Percentiles rank a stretch among this genome's conserved stretches.
phyloP scores from a whole-genome alignment of 2,329 filamentous ascomycete genomes.

The Fusarium mexicanum region DNA sequence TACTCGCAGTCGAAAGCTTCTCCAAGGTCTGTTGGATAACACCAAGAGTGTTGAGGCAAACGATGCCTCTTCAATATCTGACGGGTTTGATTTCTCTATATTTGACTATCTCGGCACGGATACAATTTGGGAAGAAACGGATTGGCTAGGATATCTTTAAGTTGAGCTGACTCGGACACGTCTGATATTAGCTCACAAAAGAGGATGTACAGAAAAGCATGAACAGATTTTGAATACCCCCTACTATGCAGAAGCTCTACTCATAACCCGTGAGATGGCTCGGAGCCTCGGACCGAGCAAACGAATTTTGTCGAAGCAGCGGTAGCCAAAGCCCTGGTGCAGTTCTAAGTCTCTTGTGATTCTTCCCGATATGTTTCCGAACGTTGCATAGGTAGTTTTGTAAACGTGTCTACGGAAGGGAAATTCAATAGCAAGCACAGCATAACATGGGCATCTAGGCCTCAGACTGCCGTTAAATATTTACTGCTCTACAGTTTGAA shows the following conservation, averaged over 20 bases:
- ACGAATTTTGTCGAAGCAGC: fast-evolving
- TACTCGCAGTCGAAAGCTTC: not conserved
- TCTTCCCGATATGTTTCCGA: fast-evolving
- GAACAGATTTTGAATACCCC: too few species aligned
- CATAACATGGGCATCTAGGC: not conserved
- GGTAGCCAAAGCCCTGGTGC: too few species aligned
- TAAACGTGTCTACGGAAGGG: fast-evolving
- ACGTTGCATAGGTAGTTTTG: too few species aligned
- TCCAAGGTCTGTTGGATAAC: not conserved
- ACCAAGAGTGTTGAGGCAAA: not conserved
- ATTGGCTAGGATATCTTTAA: not conserved
- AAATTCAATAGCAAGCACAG: fast-evolving
- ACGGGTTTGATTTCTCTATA: not conserved
- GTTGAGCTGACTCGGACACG: fast-evolving
- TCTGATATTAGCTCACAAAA: too few species aligned
- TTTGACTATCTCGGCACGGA: not conserved
- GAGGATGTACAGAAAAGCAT: fast-evolving
- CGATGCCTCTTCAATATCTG: not conserved
- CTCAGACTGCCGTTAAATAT: not conserved
- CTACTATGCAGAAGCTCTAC: too few species aligned
- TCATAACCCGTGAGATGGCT: too few species aligned
- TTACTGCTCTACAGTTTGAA: not conserved
- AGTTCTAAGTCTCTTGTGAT: too few species aligned
- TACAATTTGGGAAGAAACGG: not conserved
- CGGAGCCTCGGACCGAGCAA: too few species aligned